Percentiles rank a stretch among this genome's conserved stretches.
These are phyloP conservation scores for Backusella mclennaniae DNA, from an alignment of 192 early-diverging fungal species.

Conservation along the genomic window DNA sequence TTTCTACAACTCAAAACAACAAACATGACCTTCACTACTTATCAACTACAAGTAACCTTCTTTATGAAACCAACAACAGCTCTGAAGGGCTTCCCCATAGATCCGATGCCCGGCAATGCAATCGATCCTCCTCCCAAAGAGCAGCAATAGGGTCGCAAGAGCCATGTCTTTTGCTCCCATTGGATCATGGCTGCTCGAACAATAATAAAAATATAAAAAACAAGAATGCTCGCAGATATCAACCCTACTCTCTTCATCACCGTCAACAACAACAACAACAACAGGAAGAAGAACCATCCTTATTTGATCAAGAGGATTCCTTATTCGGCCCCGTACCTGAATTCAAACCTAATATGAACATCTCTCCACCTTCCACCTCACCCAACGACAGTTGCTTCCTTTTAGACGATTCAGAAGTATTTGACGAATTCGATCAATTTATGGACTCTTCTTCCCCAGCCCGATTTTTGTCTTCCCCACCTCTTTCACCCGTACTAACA, in stretches of 20 bases:
- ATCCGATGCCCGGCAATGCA: neutral
- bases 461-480: conserved; percentile 3
- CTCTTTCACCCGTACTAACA: neutral
- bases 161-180: neutral
- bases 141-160: neutral
- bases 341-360: neutral
- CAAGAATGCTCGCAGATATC: neutral
- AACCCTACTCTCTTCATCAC: neutral
- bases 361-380: neutral
- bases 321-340: conserved; percentile 1
- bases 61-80: neutral
- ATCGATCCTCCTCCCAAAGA: neutral
- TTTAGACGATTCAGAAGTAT: conserved; percentile 4
- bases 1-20: neutral
- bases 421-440: conserved; percentile 2
- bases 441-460: neutral
- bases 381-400: neutral
- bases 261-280: neutral
- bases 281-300: neutral
- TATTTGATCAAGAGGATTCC: neutral
- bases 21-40: neutral
- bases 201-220: neutral
- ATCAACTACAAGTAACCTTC: neutral
- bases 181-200: neutral
- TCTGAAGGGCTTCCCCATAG: neutral